These are phyloP conservation scores for Phaeoacremonium minimum DNA, from an alignment of 2,329 filamentous ascomycete genomes.

Conservation along the genomic window DNA sequence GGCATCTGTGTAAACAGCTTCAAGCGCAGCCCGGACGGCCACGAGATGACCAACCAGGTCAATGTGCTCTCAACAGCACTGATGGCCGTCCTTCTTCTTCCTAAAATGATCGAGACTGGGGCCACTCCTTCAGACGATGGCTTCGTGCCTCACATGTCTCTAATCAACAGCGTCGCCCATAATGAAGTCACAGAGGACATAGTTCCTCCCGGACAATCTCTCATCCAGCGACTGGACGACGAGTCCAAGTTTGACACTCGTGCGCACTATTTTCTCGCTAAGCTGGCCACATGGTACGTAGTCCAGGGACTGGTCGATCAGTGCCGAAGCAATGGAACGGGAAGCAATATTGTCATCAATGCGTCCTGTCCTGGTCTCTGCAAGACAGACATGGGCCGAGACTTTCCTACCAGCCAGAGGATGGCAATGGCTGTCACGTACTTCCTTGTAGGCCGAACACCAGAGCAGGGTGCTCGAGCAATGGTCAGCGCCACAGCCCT, in stretches of 20 bases:
- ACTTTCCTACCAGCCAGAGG: constrained; percentile 17
- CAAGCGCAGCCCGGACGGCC: constrained; percentile 31
- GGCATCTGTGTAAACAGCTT: constrained; percentile 34
- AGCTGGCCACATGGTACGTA: constrained; percentile 25
- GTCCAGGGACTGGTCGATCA: constrained; percentile 30
- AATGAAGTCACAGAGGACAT: constrained; percentile 11
- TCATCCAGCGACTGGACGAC: constrained; percentile 11
- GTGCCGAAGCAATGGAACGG: constrained; percentile 10
- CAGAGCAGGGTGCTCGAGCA: constrained; percentile 36
- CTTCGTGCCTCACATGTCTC: constrained; percentile 31
- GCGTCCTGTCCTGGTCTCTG: constrained; percentile 38
- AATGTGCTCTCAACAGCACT: constrained; percentile 53
- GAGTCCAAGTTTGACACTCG: constrained; percentile 10
- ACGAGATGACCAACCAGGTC: constrained; percentile 49
- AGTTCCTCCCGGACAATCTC: constrained; percentile 8
- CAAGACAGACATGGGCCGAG: constrained; percentile 31
- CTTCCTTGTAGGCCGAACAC: constrained; percentile 29
- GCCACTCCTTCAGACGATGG: constrained; percentile 11
- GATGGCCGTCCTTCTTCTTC: constrained; percentile 46
- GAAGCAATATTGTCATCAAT: constrained; percentile 30
- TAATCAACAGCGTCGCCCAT: constrained; percentile 24
- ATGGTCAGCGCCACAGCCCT: constrained; percentile 33
- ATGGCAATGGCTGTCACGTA: constrained; percentile 16
- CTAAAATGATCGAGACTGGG: constrained; percentile 31
- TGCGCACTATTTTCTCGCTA: constrained; percentile 22